A percentile compares a stretch with the other conserved stretches of the same genome.
Evolutionary conservation across 176 grass and related monocot genomes (phyloP).

Genomic region (Oropetium thomaeum): DNA sequence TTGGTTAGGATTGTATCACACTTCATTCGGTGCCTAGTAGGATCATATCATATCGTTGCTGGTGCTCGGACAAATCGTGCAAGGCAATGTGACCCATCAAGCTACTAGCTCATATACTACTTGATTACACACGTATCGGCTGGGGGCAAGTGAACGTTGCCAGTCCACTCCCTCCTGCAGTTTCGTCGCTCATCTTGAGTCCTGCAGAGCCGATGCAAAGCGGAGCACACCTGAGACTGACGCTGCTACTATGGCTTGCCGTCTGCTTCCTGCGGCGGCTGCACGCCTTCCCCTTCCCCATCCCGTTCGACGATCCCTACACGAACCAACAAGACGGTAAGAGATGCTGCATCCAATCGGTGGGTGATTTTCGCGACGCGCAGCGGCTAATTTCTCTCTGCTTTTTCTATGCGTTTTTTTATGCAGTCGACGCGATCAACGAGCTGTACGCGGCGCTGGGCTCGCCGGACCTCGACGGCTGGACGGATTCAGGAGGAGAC

Average conservation of each 20-base stretch:
- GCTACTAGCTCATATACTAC: background rate
- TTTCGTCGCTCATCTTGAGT: background rate
- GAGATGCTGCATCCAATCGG: too few species aligned
- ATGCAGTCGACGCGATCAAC: constrained; percentile 63
- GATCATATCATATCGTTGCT: background rate
- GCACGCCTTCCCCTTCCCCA: constrained; percentile 33
- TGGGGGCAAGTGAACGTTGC: too few species aligned
- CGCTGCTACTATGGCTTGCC: constrained; percentile 23
- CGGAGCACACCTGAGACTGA: background rate
- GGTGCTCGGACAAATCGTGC: background rate
- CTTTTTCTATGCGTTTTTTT: too few species aligned
- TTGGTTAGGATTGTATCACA: background rate
- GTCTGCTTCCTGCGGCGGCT: constrained; percentile 14
- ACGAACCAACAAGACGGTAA: constrained; percentile 35
- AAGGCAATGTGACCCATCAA: background rate
- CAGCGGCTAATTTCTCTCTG: background rate
- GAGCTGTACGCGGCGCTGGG: constrained; percentile 42
- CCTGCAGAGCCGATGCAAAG: background rate
- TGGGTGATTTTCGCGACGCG: background rate
- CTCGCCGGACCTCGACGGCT: constrained; percentile 51
- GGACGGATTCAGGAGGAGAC: constrained; percentile 48
- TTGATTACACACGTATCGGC: too few species aligned
- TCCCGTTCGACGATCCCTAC: constrained; percentile 23
- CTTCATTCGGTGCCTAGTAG: background rate
- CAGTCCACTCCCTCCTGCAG: background rate